phyloP scores from a whole-genome alignment of 257 asterid genomes.

The Asclepias syriaca region DNA sequence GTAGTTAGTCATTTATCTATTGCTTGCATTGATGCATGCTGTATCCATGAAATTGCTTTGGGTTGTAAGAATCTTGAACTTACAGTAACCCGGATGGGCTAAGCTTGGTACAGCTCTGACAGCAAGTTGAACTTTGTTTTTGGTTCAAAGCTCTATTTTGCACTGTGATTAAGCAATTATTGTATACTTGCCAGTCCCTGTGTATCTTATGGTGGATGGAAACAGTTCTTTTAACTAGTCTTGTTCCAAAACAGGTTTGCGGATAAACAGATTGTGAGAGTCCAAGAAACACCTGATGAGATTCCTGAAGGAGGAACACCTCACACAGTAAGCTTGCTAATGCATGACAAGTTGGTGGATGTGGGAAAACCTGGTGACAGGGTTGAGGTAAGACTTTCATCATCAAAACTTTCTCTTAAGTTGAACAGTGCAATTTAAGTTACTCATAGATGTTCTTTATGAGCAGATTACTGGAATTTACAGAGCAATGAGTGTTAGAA shows the following conservation, averaged over 20 bases:
- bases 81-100: background rate
- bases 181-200: background rate
- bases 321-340: conserved; percentile 92
- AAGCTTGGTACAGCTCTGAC: background rate
- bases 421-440: background rate
- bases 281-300: conserved; percentile 98
- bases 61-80: background rate
- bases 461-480: conserved; percentile 92
- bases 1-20: background rate
- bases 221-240: background rate
- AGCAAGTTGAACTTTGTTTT: background rate
- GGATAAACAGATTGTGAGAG: conserved; percentile 95
- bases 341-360: conserved; percentile 97
- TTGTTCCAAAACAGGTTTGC: conserved; percentile 52
- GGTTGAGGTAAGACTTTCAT: conserved; percentile 66
- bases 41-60: background rate
- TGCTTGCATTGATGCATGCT: background rate
- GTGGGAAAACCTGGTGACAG: conserved; percentile 98
- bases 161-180: background rate
- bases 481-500: conserved; percentile 91
- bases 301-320: conserved; percentile 99
- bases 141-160: background rate
- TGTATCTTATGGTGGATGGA: background rate
- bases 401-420: conserved; percentile 1
- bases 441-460: conserved; percentile 24